Percentiles rank a stretch among this genome's conserved stretches.
Evolutionary conservation across 768 basidiomycete genomes (phyloP).

Genomic region (Agaricus bisporus): DNA sequence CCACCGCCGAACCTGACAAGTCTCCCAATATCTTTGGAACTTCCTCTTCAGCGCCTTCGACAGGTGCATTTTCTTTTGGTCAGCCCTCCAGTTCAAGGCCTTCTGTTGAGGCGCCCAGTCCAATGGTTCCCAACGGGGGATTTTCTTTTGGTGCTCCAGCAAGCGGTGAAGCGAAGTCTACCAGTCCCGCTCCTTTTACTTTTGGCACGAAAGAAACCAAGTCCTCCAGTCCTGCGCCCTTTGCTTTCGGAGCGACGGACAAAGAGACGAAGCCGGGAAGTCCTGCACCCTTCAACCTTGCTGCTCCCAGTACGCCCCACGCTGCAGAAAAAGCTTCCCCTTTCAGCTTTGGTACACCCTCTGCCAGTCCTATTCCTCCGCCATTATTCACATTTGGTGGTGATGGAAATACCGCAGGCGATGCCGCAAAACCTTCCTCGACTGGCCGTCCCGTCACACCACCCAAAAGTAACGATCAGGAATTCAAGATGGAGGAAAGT

Average conservation of each 20-base stretch:
- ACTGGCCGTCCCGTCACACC: conserved; percentile 54
- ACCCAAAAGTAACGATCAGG: conserved; percentile 56
- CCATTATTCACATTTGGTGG: conserved; percentile 45
- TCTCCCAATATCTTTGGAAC: conserved; percentile 16
- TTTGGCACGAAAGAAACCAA: conserved; percentile 15
- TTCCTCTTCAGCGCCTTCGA: conserved; percentile 18
- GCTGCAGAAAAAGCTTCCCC: conserved; percentile 20
- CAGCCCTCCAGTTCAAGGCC: conserved; percentile 14
- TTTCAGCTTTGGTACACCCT: conserved; percentile 38
- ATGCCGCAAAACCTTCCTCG: conserved; percentile 22
- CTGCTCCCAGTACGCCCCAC: conserved; percentile 28
- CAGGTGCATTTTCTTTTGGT: conserved; percentile 31
- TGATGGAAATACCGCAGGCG: conserved; percentile 37
- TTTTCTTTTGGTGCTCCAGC: conserved; percentile 1
- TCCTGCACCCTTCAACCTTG: conserved; percentile 39
- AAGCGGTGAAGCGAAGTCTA: conserved; percentile 7
- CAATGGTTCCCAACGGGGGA: conserved; percentile 1
- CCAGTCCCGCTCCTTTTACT: conserved; percentile 12
- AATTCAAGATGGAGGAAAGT: conserved; percentile 79
- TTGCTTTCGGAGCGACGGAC: conserved; percentile 19
- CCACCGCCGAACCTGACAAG: conserved; percentile 8
- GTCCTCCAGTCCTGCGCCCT: conserved; percentile 17
- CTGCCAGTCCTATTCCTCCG: conserved; percentile 17
- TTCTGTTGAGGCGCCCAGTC: conserved; percentile 12
- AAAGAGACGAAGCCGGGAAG: conserved; percentile 12